phyloP scores from a whole-genome alignment of 106 monocot species.

The Triglochin maritima region DNA sequence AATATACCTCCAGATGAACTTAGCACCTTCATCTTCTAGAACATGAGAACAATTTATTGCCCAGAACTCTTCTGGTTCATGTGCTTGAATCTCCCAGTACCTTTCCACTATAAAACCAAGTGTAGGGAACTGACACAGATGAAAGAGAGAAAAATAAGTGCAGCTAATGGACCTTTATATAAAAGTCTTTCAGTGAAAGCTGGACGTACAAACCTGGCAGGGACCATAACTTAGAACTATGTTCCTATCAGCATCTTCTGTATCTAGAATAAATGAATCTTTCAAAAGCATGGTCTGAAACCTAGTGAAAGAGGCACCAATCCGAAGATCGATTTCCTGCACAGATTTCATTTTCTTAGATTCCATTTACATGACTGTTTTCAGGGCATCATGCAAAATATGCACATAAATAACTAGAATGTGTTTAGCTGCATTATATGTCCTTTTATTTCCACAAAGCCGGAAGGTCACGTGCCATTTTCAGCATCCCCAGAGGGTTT shows the following conservation, averaged over 20 bases:
- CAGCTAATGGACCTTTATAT: neutral
- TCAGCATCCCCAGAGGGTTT: too few relatives aligned
- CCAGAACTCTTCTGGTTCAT: constrained; percentile 99
- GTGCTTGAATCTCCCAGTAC: constrained; percentile 94
- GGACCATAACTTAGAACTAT: constrained; percentile 92
- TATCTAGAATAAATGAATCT: constrained; percentile 86
- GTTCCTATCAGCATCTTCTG: constrained; percentile 51
- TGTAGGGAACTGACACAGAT: constrained; percentile 64
- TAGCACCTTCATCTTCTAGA: constrained; percentile 68
- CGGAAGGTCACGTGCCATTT: too few relatives aligned
- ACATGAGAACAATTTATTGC: constrained; percentile 83
- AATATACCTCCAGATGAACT: constrained; percentile 68
- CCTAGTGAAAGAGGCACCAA: constrained; percentile 97
- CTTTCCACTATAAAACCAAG: constrained; percentile 97
- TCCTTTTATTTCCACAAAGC: too few relatives aligned
- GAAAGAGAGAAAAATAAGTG: neutral
- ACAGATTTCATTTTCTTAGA: constrained; percentile 6
- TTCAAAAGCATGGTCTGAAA: constrained; percentile 91
- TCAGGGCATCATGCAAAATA: too few relatives aligned
- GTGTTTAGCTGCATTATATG: too few relatives aligned
- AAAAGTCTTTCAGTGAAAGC: neutral
- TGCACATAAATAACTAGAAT: too few relatives aligned
- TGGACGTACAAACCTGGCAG: constrained; percentile 58
- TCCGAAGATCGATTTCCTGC: constrained; percentile 96
- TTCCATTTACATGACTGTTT: too few relatives aligned